phyloP scores from a whole-genome alignment of 371 early-diverging fungal species.

The Ecytonucleospora hepatopenaei region DNA sequence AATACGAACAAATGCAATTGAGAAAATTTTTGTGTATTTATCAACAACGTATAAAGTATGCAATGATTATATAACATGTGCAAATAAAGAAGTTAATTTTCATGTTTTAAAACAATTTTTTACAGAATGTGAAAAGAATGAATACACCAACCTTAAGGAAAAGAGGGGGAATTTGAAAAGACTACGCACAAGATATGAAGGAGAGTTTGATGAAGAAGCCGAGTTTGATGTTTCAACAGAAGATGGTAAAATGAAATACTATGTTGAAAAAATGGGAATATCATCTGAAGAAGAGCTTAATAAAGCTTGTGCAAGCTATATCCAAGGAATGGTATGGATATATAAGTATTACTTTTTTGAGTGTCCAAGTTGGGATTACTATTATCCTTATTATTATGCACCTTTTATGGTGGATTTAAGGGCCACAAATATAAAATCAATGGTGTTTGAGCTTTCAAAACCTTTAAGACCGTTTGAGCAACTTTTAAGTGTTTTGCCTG shows the following conservation, averaged over 20 bases:
- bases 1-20: conserved; percentile 86
- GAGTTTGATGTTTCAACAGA: conserved; percentile 30
- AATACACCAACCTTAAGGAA: conserved; percentile 18
- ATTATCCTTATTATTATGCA: conserved; percentile 89
- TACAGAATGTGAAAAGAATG: conserved; percentile 23
- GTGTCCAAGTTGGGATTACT: conserved; percentile 89
- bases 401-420: conserved; percentile 81
- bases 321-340: conserved; percentile 93
- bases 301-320: conserved; percentile 65
- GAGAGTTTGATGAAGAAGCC: conserved; percentile 18
- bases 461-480: conserved; percentile 89
- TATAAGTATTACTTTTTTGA: conserved; percentile 87
- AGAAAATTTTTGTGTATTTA: conserved; percentile 55
- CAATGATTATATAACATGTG: conserved; percentile 41
- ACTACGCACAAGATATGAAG: conserved; percentile 10
- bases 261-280: conserved; percentile 44
- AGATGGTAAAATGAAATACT: conserved; percentile 47
- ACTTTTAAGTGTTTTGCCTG: conserved; percentile 88
- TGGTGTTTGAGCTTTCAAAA: conserved; percentile 63
- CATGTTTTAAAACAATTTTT: conserved; percentile 37
- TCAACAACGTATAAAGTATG: conserved; percentile 21
- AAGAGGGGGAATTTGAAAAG: conserved; percentile 5
- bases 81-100: conserved; percentile 37
- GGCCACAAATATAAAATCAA: conserved; percentile 59
- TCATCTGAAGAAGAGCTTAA: conserved; percentile 32